Base-by-base conservation (phyloP, 2,329 filamentous ascomycete genomes). In the Amesomyces nigricolor region DNA sequence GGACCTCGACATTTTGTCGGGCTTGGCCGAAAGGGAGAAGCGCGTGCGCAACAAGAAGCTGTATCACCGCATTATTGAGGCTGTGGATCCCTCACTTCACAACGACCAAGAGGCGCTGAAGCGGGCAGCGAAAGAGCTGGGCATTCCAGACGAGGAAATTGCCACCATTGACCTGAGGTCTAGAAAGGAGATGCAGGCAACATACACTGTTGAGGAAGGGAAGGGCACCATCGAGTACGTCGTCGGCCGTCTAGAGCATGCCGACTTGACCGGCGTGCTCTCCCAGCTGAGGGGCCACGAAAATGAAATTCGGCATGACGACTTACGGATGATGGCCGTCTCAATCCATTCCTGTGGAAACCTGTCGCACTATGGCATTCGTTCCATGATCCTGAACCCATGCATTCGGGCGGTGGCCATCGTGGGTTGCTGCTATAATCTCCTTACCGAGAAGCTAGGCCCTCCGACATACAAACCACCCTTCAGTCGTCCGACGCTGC, bases 331-430 rank as follows among this genome's bases (percentile, higher is more conserved):
- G 38, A 91, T 96, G 86, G 88, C 92, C 14, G 86, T 97, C 30
- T 97, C 94, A 0, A 89, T 99, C 16, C 94, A 99, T 70, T 97
- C 92, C 0, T 99, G 94, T 68, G 94, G 94, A 29, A 97, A 99
- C 63, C 83, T 99, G n/a, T 88, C 95, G 0, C 94, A 99, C 70
- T 91, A 95, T 67, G 94, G 89, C 9, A 86, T 99, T 55, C 85
- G 89, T 13, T 95, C 92, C 0, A 80, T 99, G 17, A 73, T 91
- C 1, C 73, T 95, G 55, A 97, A 96, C 67, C 86, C 88, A 0
- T 81, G 85, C 4, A 91, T 97, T 53, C 83, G 84, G 32, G 90
- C 91, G n/a, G 87, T 97, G 19, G 92, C 92, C 56, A 91, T 99
- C 68, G 90, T 99, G 58, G 94, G 94, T 46, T 99, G 94, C 75